Evolutionary conservation across 352 stramenopile species (phyloP).

Genomic region (Globisporangium canariense): DNA sequence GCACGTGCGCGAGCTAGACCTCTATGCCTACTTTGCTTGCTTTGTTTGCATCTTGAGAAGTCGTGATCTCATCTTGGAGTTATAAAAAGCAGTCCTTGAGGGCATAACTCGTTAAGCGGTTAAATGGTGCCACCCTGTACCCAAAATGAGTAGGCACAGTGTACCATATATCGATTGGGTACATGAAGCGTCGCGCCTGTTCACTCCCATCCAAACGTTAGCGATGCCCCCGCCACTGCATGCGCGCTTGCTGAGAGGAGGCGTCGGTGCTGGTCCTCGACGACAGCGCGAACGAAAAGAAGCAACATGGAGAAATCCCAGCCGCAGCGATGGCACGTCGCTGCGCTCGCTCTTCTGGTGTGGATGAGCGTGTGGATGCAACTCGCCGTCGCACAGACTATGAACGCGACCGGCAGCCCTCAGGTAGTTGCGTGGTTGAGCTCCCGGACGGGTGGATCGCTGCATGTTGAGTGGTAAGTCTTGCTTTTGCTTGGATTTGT

Average conservation of each 20-base stretch:
- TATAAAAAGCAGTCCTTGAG: no score
- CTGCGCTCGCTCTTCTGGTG: background rate
- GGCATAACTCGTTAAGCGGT: no score
- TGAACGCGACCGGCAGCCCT: background rate
- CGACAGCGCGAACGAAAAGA: background rate
- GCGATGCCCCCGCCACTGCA: background rate
- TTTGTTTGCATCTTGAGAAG: no score
- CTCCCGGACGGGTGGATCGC: slow-evolving; percentile 8
- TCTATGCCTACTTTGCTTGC: no score
- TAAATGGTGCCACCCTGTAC: no score
- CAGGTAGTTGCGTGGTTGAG: slow-evolving; percentile 3
- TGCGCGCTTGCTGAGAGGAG: background rate
- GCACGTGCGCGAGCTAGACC: no score
- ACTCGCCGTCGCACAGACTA: background rate
- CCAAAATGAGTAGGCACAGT: no score
- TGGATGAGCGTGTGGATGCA: background rate
- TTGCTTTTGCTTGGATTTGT: background rate
- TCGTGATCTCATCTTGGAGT: no score
- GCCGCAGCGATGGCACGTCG: background rate
- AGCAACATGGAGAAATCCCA: background rate
- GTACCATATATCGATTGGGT: no score
- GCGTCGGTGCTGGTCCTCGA: background rate
- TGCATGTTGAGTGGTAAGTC: slow-evolving; percentile 13
- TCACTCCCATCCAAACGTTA: no score
- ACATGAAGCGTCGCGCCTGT: no score